Conservation (phyloP, 345 rosid species). For the Eucalyptus brandiana region DNA sequence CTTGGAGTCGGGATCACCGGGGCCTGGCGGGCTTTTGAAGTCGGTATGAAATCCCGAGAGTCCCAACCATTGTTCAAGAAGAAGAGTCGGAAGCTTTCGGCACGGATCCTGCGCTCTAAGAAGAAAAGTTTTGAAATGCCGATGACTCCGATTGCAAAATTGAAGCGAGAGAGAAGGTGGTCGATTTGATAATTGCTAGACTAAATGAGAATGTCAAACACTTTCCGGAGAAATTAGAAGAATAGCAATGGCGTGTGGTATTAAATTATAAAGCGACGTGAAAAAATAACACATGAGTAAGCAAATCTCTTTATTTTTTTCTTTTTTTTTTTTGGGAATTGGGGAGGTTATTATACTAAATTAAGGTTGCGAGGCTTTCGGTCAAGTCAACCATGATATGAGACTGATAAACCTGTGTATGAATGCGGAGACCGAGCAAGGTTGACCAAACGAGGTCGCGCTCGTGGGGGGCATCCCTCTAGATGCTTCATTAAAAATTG, state of each 20-base stretch:
- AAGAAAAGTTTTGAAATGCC: not conserved
- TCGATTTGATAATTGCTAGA: not conserved
- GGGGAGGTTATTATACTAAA: not conserved
- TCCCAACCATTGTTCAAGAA: not conserved
- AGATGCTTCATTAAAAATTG: not conserved
- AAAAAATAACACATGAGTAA: not conserved
- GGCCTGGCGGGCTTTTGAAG: not conserved
- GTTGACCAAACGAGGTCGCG: not conserved
- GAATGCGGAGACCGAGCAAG: not conserved
- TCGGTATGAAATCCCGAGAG: not conserved
- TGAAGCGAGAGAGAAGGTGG: not conserved
- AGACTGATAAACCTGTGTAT: not conserved
- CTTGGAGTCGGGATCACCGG: not conserved
- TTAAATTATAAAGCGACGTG: not conserved
- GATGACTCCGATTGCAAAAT: not conserved
- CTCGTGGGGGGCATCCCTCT: not conserved
- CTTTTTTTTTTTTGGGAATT: no score
- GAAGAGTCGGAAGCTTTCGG: not conserved
- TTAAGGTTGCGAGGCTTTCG: not conserved
- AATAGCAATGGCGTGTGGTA: not conserved
- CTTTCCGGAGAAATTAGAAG: not conserved
- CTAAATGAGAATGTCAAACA: not conserved
- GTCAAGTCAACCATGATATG: not conserved
- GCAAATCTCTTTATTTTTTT: no score
- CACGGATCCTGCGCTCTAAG: rapidly evolving